Percentiles rank a stretch among this genome's conserved stretches.
Conservation (phyloP, 345 rosid genomes). For the Gossypium arboreum region DNA sequence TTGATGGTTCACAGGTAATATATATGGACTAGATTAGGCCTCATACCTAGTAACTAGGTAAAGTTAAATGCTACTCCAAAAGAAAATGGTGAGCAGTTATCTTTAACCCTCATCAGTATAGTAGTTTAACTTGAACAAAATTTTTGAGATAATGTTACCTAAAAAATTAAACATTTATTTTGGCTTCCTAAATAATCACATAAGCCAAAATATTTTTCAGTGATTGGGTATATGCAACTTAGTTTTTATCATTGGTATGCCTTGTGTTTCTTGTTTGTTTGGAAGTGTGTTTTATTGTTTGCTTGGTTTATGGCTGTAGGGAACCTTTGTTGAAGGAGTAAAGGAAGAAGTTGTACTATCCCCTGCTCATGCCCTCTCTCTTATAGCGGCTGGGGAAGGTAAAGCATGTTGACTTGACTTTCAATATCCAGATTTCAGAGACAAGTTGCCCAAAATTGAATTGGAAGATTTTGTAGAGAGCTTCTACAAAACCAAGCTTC, state of each 20-base stretch:
- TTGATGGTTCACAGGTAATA: neutral
- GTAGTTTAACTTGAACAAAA: neutral
- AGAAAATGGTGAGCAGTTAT: neutral
- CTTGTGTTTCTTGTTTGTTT: neutral
- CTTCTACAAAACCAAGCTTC: neutral
- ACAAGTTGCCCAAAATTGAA: neutral
- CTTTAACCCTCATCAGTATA: neutral
- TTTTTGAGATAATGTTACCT: neutral
- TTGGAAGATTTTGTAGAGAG: neutral
- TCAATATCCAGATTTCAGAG: neutral
- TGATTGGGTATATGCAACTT: neutral
- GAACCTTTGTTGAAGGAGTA: constrained; percentile 96
- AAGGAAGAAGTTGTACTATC: constrained; percentile 99
- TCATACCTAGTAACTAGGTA: neutral
- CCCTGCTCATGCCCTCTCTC: constrained; percentile 97
- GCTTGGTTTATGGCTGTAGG: constrained; percentile 43
- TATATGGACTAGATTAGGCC: neutral
- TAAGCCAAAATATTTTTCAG: neutral
- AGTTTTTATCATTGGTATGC: neutral
- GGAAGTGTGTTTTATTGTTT: constrained; percentile 19
- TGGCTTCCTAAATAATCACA: neutral
- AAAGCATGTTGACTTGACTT: constrained; percentile 25
- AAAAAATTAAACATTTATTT: neutral
- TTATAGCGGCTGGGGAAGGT: constrained; percentile 99
- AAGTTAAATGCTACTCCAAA: neutral